A percentile compares a stretch with the other conserved stretches of the same genome.
phyloP scores from a whole-genome alignment of 306 rosid species.

The Quercus mongolica region DNA sequence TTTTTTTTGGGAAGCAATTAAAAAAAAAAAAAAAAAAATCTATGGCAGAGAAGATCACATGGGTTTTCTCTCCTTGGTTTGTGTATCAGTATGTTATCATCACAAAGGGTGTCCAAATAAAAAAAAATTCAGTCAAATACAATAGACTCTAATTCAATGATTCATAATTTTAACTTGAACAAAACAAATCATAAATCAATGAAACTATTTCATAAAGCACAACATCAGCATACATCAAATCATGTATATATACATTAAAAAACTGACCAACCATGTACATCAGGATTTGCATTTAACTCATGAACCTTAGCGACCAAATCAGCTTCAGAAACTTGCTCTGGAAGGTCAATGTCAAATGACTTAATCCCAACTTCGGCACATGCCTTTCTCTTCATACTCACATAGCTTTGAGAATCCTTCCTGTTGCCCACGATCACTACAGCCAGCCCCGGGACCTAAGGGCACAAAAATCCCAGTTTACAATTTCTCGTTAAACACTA shows the following conservation, averaged over 20 bases:
- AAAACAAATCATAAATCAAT: not conserved
- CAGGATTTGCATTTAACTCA: constrained; percentile 59
- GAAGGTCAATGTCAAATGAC: constrained; percentile 76
- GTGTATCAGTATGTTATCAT: not conserved
- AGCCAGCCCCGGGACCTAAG: constrained; percentile 86
- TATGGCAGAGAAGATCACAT: not conserved
- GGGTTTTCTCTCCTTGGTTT: not conserved
- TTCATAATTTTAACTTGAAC: not conserved
- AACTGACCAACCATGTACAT: constrained; percentile 8
- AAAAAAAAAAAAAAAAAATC: not conserved
- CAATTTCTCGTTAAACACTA: not conserved
- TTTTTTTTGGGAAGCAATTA: not conserved
- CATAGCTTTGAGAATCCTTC: constrained; percentile 88
- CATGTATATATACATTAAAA: not conserved
- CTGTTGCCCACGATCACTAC: constrained; percentile 85
- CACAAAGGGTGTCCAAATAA: not conserved
- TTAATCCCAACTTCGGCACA: constrained; percentile 85
- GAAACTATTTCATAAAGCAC: not conserved
- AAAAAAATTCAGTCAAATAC: not conserved
- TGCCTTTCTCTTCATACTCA: constrained; percentile 81
- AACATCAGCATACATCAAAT: not conserved
- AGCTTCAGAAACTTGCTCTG: constrained; percentile 57
- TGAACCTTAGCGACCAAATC: constrained; percentile 64
- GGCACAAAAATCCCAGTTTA: not conserved
- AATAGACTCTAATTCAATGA: not conserved